Evolutionary conservation across 345 rosid genomes (phyloP).

Genomic region (Atalantia buxifolia): DNA sequence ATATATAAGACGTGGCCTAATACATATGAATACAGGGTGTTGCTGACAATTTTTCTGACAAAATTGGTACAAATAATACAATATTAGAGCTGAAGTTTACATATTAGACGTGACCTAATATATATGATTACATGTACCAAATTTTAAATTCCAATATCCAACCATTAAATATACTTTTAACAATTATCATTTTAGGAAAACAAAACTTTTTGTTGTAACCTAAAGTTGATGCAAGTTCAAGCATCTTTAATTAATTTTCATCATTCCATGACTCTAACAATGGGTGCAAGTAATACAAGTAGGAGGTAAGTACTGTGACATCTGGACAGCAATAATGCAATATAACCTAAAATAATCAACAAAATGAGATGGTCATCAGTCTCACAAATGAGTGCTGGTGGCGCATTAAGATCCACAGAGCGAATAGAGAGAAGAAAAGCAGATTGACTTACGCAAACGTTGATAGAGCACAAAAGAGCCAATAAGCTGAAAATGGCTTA

Average conservation of each 20-base stretch:
- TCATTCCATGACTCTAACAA: not conserved
- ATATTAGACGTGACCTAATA: too few relatives aligned
- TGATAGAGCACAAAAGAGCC: not conserved
- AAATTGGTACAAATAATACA: too few relatives aligned
- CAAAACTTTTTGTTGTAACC: not conserved
- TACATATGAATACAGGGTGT: too few relatives aligned
- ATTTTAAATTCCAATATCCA: not conserved
- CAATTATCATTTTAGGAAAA: not conserved
- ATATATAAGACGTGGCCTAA: too few relatives aligned
- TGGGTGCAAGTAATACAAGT: not conserved
- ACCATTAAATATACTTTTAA: too few relatives aligned
- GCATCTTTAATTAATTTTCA: not conserved
- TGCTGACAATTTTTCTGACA: too few relatives aligned
- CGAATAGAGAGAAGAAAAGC: too few relatives aligned
- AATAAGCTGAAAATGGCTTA: not conserved
- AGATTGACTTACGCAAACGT: slow-evolving; percentile 3
- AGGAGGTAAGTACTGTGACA: not conserved
- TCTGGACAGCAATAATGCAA: not conserved
- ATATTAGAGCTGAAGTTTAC: too few relatives aligned
- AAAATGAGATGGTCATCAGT: not conserved
- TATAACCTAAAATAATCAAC: not conserved
- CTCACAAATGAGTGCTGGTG: not conserved
- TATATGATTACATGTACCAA: not conserved
- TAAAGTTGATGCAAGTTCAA: slow-evolving; percentile 7
- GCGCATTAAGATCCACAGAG: not conserved